A percentile compares a stretch with the other conserved stretches of the same genome.
phyloP scores from a whole-genome alignment of 1,139 yeast species.

The Nematodospora anomalae region DNA sequence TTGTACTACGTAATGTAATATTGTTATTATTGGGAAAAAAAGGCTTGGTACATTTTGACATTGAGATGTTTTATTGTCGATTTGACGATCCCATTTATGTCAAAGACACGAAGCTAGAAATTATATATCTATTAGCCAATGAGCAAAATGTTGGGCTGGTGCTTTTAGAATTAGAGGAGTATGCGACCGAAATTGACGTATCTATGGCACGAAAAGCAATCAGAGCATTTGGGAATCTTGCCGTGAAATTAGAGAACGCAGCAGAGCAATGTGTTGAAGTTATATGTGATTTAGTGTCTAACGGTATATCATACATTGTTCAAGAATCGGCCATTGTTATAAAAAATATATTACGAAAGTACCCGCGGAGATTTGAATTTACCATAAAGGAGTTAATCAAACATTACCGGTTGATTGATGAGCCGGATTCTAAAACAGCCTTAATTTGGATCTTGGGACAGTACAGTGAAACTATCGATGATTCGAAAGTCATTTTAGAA shows the following conservation, averaged over 20 bases:
- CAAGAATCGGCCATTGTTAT: conserved; percentile 80
- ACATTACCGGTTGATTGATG: conserved; percentile 55
- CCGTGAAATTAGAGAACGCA: conserved; percentile 62
- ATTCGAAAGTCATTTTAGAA: conserved; percentile 47
- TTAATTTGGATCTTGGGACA: conserved; percentile 86
- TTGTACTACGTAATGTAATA: conserved; percentile 79
- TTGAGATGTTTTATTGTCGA: conserved; percentile 75
- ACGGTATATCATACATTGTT: conserved; percentile 70
- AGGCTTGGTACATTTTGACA: conserved; percentile 62
- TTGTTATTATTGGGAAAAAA: conserved; percentile 68
- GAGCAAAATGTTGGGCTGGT: conserved; percentile 62
- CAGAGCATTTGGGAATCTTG: conserved; percentile 85
- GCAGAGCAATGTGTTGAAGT: conserved; percentile 66
- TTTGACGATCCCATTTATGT: conserved; percentile 86
- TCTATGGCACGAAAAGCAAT: conserved; percentile 87
- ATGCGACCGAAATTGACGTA: conserved; percentile 82
- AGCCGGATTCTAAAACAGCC: conserved; percentile 77
- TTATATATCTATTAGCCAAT: conserved; percentile 75
- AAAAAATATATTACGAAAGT: conserved; percentile 73
- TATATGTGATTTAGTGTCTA: conserved; percentile 58
- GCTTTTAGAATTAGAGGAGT: conserved; percentile 74
- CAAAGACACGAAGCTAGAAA: conserved; percentile 87
- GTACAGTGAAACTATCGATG: conserved; percentile 52
- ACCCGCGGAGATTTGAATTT: conserved; percentile 52
- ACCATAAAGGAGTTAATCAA: conserved; percentile 43